A percentile compares a stretch with the other conserved stretches of the same genome.
Evolutionary conservation across 768 basidiomycete genomes (phyloP).

Genomic region (Tulasnella sp.): DNA sequence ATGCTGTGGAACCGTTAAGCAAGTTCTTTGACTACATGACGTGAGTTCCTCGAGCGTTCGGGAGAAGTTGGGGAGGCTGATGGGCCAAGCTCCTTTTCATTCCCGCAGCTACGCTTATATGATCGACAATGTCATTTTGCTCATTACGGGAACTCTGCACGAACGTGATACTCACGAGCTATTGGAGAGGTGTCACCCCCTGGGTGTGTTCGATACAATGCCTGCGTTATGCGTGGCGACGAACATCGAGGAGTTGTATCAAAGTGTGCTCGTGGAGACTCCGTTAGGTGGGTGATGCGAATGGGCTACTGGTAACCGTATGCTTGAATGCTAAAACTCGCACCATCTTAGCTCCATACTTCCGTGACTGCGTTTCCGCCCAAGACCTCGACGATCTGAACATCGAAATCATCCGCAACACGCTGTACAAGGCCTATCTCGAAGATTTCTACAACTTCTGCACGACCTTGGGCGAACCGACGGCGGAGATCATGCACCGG

Average conservation of each 20-base stretch:
- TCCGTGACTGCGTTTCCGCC: slow-evolving; percentile 89
- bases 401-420: slow-evolving; percentile 99
- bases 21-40: slow-evolving; percentile 98
- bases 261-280: slow-evolving; percentile 93
- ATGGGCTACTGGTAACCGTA: not conserved
- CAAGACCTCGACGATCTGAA: slow-evolving; percentile 96
- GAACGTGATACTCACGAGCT: slow-evolving; percentile 97
- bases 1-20: slow-evolving; percentile 80
- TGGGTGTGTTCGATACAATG: slow-evolving; percentile 97
- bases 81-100: not conserved
- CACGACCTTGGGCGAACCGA: slow-evolving; percentile 67
- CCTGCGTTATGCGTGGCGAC: slow-evolving; percentile 98
- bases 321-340: not conserved
- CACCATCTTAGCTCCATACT: slow-evolving; percentile 71
- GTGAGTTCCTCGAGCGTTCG: slow-evolving; percentile 34
- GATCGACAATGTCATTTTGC: slow-evolving; percentile 98
- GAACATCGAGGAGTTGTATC: slow-evolving; percentile 96
- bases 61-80: not conserved
- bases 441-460: slow-evolving; percentile 92
- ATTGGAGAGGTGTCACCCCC: slow-evolving; percentile 89
- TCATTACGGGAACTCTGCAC: slow-evolving; percentile 95
- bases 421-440: slow-evolving; percentile 96
- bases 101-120: slow-evolving; percentile 85
- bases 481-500: slow-evolving; percentile 80
- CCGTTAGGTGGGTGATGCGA: slow-evolving; percentile 66